Evolutionary conservation across 1,284 basidiomycete species (phyloP), one percentile per base, ranked within the genome.

Genomic region (Ustilago nuda): DNA sequence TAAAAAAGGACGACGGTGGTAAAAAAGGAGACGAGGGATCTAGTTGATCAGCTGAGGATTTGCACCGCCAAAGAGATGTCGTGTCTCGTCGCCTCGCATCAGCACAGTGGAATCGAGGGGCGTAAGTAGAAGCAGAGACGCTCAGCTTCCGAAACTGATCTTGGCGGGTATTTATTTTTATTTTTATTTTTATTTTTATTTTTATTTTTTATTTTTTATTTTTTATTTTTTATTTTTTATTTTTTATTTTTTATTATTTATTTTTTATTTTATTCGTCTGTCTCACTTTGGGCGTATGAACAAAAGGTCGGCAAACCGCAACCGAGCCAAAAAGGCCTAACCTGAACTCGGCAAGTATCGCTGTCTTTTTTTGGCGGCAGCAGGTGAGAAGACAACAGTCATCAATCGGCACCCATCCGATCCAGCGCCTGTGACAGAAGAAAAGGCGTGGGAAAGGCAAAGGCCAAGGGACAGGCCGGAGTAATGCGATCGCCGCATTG

Each of bases 321-420:
- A 7, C 45, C n/a, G 23, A 30, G 19, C 2, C n/a, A 11, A 39
- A 17, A 48, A 13, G n/a, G 23, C n/a, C 1, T 48, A 27, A 5
- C 19, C 45, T 19, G 19, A 27, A 3, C 23, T 27, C 23, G 23
- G 23, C 23, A 27, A 23, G n/a, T 48, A 5, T 23, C 17, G 23
- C 45, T 48, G 8, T 48, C 45, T 23, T 30, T 30, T 48, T 27
- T n/a, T n/a, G n/a, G 23, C 3, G 23, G 23, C 23, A 27, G 23
- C 23, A 27, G 23, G 23, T 27, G 23, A 27, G 23, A 27, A 27
- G 3, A 27, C 23, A 27, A 30, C 27, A 15, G 48, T 30, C 48
- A 50, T 30, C 30, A 17, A 30, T 50, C 48, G 48, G 48, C 30
- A 17, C 48, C 8, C 23, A 50, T 50, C 48, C 48, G 48, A 50